phyloP scores from a whole-genome alignment of 257 asterid species.

The Handroanthus guayacan region DNA sequence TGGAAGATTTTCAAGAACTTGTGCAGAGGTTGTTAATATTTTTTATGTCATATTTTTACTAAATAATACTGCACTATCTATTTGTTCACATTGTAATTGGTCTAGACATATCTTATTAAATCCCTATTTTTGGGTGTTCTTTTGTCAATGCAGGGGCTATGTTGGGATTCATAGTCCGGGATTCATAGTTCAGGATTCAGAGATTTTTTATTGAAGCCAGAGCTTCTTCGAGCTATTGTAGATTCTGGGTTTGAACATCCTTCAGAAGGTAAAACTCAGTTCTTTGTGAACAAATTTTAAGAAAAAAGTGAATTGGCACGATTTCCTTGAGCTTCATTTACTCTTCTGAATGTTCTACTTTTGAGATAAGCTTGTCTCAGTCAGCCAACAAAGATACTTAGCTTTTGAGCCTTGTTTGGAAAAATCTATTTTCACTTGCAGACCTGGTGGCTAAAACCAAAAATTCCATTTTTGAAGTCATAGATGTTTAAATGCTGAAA shows the following conservation, averaged over 20 bases:
- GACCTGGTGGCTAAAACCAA: neutral
- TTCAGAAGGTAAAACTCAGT: slow-evolving; percentile 44
- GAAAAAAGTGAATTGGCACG: neutral
- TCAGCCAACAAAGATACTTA: neutral
- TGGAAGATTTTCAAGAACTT: neutral
- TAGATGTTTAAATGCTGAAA: neutral
- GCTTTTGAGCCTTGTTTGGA: neutral
- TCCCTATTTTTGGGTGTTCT: neutral
- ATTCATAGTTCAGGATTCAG: slow-evolving; percentile 57
- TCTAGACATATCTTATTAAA: neutral
- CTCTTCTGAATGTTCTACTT: neutral
- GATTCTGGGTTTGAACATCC: slow-evolving; percentile 53
- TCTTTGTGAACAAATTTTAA: slow-evolving; percentile 8
- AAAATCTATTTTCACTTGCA: neutral
- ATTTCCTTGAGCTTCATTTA: neutral
- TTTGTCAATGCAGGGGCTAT: slow-evolving; percentile 45
- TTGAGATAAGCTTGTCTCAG: neutral
- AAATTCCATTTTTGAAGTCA: neutral
- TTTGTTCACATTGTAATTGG: neutral
- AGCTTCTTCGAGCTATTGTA: too few relatives aligned
- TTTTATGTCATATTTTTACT: neutral
- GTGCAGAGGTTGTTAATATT: neutral
- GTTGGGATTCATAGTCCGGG: slow-evolving; percentile 55
- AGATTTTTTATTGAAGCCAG: slow-evolving; percentile 41
- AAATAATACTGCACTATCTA: neutral